Evolutionary conservation across 345 rosid species (phyloP), one percentile per base, ranked within the genome.

Genomic region (Eutrema japonicum): DNA sequence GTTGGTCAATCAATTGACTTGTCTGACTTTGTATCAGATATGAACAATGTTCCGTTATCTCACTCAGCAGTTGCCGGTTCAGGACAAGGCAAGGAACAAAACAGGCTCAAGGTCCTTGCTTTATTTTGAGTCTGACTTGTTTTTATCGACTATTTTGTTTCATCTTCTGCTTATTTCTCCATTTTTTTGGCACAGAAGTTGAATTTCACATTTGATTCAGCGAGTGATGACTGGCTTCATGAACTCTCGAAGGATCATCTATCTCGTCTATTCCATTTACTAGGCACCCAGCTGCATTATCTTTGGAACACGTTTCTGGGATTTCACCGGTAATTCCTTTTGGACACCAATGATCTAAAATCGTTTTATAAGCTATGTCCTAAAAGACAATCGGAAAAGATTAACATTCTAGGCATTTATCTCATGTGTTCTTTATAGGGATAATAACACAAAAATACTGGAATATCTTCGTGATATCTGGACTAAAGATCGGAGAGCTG

Each of bases 401-500:
- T 59, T 10, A 60, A 50, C 36, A 59, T 52, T 42, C 64, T 64
- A 50, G 61, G 18, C 48, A 37, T 59, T 68, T 41, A 73, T 73
- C 48, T 54, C 71, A 11, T 73, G 71, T 74, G 46, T 22, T 46
- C 78, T 73, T 80, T 77, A 45, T 78, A 92, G 99, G 89, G 87
- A 82, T 75, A 86, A 87, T 75, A 83, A 77, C 76, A 79, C 58
- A 66, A 83, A 78, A 76, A 80, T 94, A 79, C 61, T 95, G 41
- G 88, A 88, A 54, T 82, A 77, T 81, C 83, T 95, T 61, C 83
- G 78, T 49, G 89, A 88, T 70, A 66, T 72, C 59, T 95, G 99
- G 99, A 80, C 89, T 38, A 82, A 74, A 75, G 96, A 92, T 68
- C 88, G 96, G 42, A 90, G 84, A 80, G 91, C 92, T 62, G 98